phyloP scores from a whole-genome alignment of 2,329 filamentous ascomycete genomes.

The Neonectria faginata region DNA sequence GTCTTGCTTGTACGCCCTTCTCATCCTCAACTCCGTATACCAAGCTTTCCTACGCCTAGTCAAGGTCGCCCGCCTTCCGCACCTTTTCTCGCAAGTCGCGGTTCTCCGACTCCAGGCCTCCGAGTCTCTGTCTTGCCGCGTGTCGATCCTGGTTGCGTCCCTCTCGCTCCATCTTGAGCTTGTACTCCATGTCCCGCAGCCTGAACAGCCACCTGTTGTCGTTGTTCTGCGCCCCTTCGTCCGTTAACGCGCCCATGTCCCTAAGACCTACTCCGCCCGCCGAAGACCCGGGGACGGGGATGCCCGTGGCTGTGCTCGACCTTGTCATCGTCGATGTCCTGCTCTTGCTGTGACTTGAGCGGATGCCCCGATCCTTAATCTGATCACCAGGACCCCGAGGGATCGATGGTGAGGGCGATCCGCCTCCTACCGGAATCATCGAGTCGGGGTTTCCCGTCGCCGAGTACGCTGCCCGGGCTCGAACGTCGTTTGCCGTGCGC shows the following conservation, averaged over 20 bases:
- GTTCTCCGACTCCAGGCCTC: constrained; percentile 81
- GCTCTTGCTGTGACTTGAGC: constrained; percentile 46
- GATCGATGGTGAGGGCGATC: constrained; percentile 65
- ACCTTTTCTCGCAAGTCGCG: constrained; percentile 75
- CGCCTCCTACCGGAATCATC: constrained; percentile 48
- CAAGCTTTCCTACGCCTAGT: constrained; percentile 35
- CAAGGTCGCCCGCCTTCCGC: constrained; percentile 52
- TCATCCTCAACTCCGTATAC: constrained; percentile 29
- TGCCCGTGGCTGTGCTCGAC: constrained; percentile 46
- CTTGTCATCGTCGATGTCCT: constrained; percentile 50
- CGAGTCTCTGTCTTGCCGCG: constrained; percentile 82
- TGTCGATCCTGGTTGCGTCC: constrained; percentile 85
- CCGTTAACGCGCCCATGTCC: constrained; percentile 45
- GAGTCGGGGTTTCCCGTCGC: constrained; percentile 53
- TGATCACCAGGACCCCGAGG: constrained; percentile 64
- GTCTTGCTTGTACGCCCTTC: constrained; percentile 30
- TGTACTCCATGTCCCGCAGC: constrained; percentile 86
- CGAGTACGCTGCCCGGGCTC: constrained; percentile 61
- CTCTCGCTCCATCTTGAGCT: constrained; percentile 91
- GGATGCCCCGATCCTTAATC: constrained; percentile 55
- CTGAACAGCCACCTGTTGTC: constrained; percentile 88
- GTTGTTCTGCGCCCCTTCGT: constrained; percentile 46
- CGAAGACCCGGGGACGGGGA: constrained; percentile 44
- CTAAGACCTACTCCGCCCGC: constrained; percentile 41
- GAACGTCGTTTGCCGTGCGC: constrained; percentile 70